A percentile compares a stretch with the other conserved stretches of the same genome.
Evolutionary conservation across 371 early-diverging fungal genomes (phyloP).

Genomic region (Circinella minor): DNA sequence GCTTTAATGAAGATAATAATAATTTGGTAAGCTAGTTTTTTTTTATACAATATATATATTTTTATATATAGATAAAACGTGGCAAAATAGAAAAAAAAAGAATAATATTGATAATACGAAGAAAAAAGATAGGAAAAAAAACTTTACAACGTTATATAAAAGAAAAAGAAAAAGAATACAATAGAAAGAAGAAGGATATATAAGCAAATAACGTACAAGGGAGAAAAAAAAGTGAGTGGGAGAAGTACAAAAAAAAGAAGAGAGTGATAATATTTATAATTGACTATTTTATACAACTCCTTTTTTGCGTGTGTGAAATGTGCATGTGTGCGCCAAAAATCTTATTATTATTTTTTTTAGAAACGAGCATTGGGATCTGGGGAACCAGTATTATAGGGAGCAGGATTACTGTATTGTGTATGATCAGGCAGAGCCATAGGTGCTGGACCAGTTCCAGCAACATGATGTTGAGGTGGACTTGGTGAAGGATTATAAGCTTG

Average conservation of each 20-base stretch:
- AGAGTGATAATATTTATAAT: not conserved
- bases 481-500: slow-evolving; percentile 3
- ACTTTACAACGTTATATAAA: not conserved
- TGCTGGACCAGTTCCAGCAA: not conserved
- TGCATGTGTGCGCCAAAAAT: too few relatives aligned
- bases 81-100: too few relatives aligned
- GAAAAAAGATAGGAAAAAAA: not conserved
- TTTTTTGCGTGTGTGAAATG: too few relatives aligned
- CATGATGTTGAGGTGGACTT: slow-evolving; percentile 13
- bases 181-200: not conserved
- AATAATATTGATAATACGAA: not conserved
- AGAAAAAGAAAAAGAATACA: not conserved
- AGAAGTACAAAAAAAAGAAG: not conserved
- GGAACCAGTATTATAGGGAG: not conserved
- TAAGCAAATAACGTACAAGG: slow-evolving; percentile 4
- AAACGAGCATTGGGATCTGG: slow-evolving; percentile 3
- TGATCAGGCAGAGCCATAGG: slow-evolving; percentile 30
- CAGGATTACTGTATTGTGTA: slow-evolving; percentile 18
- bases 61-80: too few relatives aligned
- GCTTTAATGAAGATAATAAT: too few relatives aligned
- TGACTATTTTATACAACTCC: too few relatives aligned
- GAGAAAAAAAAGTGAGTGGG: not conserved
- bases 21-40: too few relatives aligned
- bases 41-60: too few relatives aligned
- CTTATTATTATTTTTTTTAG: not conserved